A percentile compares a stretch with the other conserved stretches of the same genome.
These are phyloP conservation scores for Polyporus tsugae DNA, from an alignment of 1,284 basidiomycete species.

Conservation along the genomic window DNA sequence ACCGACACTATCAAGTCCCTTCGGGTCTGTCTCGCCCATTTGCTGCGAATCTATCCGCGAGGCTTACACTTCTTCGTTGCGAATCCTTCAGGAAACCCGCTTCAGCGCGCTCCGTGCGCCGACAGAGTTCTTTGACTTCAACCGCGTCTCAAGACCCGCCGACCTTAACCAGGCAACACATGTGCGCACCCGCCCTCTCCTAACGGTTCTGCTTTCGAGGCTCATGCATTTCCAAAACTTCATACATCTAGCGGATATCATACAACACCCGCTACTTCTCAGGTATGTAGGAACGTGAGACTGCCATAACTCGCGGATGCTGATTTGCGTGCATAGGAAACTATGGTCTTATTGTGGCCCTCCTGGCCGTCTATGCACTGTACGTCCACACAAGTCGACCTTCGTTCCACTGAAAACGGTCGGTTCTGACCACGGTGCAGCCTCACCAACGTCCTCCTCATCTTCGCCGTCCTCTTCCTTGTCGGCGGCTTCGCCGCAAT, in stretches of 20 bases:
- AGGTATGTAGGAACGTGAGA: slow-evolving; percentile 49
- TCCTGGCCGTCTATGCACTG: slow-evolving; percentile 92
- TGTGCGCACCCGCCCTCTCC: slow-evolving; percentile 50
- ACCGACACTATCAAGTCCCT: slow-evolving; percentile 78
- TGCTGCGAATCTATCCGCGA: slow-evolving; percentile 1
- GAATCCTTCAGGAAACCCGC: slow-evolving; percentile 73
- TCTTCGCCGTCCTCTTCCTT: slow-evolving; percentile 89
- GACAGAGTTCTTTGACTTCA: slow-evolving; percentile 89
- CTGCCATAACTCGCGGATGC: background rate
- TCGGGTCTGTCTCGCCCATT: slow-evolving; percentile 55
- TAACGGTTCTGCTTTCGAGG: background rate
- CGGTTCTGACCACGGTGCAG: slow-evolving; percentile 37
- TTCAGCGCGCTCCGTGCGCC: slow-evolving; percentile 85
- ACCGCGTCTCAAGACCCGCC: slow-evolving; percentile 85
- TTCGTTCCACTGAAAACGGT: background rate
- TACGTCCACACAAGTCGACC: slow-evolving; percentile 50
- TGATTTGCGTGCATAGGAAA: slow-evolving; percentile 63
- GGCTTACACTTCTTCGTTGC: slow-evolving; percentile 13
- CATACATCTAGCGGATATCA: slow-evolving; percentile 76
- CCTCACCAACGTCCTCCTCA: slow-evolving; percentile 82
- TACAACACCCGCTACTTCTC: slow-evolving; percentile 96
- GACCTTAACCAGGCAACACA: slow-evolving; percentile 76
- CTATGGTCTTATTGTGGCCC: slow-evolving; percentile 84
- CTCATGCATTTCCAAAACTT: background rate
- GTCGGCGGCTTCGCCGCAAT: slow-evolving; percentile 92